Evolutionary conservation across 345 rosid genomes (phyloP), one percentile per base, ranked within the genome.

Genomic region (Theobroma cacao): DNA sequence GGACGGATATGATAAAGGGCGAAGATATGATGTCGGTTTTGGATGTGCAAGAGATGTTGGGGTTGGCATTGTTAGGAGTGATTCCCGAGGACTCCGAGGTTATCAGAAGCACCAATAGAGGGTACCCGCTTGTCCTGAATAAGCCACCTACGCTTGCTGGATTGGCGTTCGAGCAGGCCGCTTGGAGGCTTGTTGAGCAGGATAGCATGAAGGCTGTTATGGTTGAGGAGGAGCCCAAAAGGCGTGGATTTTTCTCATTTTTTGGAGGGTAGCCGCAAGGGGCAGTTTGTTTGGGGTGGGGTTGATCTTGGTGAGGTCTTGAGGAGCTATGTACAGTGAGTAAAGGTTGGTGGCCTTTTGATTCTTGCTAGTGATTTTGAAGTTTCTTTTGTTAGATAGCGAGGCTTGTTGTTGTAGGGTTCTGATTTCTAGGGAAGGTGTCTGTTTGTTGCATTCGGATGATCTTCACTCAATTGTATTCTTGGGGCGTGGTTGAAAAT

Each of bases 21-120:
- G 99, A 95, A 68, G 99, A 95, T 81, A 95, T 95, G 99, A 93
- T 95, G 99, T 95, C 98, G 1, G 95, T 95, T 78, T 86, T 95
- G 20, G 97, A 93, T 72, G 91, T 95, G 75, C 99, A 95, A 82
- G 99, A 95, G 81, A 95, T 93, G 98, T 72, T 95, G 79, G 98
- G 99, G 0, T 72, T 95, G 80, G 83, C 96, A 0, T 85, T 95
- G 79, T 79, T 95, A 31, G 98, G 99, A 3, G 94, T 86, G 64
- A 93, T 95, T 56, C 99, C 98, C 0, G 99, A 93, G 84, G 99
- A 95, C 79, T 82, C 97, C 0, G 99, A 93, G 86, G 98, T 93
- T 67, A 88, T 95, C 24, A 83, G 97, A 82, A 95, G 98, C 79
- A 93, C 99, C 0, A 93, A 93, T 68, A 83, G 98, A 78, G 99